Conservation (phyloP, 1,284 basidiomycete genomes). For the Cryptococcus sp. region DNA sequence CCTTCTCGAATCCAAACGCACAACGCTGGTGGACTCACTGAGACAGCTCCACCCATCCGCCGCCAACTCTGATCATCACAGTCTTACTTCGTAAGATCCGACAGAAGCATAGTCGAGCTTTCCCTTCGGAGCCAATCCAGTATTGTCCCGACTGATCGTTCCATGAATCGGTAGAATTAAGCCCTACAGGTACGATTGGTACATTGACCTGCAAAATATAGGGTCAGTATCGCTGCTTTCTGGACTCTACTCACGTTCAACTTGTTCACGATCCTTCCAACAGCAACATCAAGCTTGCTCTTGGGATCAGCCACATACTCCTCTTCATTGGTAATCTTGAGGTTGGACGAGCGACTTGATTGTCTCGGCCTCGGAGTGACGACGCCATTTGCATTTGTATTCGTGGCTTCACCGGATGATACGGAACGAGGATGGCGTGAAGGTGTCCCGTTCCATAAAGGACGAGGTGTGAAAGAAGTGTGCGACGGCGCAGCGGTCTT, state of each 20-base stretch:
- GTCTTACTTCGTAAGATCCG: slow-evolving; percentile 86
- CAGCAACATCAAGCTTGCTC: slow-evolving; percentile 86
- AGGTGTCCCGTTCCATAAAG: background rate
- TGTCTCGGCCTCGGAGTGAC: background rate
- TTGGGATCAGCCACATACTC: slow-evolving; percentile 80
- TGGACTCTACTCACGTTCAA: slow-evolving; percentile 63
- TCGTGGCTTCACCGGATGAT: too few species aligned
- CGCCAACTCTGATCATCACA: slow-evolving; percentile 92
- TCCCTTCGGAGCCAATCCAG: slow-evolving; percentile 87
- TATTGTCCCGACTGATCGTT: slow-evolving; percentile 90
- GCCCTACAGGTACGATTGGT: slow-evolving; percentile 70
- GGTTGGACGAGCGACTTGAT: background rate
- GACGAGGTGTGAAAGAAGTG: background rate
- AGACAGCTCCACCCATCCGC: slow-evolving; percentile 88
- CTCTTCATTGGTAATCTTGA: slow-evolving; percentile 48
- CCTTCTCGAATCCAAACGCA: slow-evolving; percentile 10
- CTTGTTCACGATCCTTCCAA: slow-evolving; percentile 85
- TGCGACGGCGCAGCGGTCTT: background rate
- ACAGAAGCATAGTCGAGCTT: slow-evolving; percentile 77
- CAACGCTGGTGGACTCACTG: slow-evolving; percentile 60
- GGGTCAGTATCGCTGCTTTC: background rate
- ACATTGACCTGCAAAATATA: slow-evolving; percentile 57
- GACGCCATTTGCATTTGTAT: too few species aligned
- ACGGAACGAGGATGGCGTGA: too few species aligned
- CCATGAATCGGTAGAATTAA: slow-evolving; percentile 56